Percentiles rank a stretch among this genome's conserved stretches.
These are phyloP conservation scores for Suillus clintonianus DNA, from an alignment of 768 basidiomycete species.

Conservation along the genomic window DNA sequence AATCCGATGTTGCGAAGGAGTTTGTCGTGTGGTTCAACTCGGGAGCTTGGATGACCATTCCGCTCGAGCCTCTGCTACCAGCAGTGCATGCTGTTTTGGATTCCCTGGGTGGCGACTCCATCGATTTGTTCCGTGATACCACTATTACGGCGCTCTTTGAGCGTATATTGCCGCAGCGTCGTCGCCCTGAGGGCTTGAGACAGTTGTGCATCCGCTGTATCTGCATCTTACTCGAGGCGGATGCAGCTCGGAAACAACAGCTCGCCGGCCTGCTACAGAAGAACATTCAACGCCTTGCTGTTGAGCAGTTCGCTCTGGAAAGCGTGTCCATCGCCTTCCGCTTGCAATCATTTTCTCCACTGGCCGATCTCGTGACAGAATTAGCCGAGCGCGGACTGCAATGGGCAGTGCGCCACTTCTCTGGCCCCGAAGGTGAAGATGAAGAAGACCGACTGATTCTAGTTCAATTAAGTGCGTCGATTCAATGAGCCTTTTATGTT, in stretches of 20 bases:
- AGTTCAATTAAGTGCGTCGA: slow-evolving; percentile 40
- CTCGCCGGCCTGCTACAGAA: slow-evolving; percentile 26
- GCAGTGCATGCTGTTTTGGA: slow-evolving; percentile 54
- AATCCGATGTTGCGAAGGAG: not conserved
- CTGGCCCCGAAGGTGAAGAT: slow-evolving; percentile 31
- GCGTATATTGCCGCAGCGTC: slow-evolving; percentile 16
- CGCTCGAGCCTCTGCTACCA: slow-evolving; percentile 33
- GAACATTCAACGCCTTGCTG: slow-evolving; percentile 26
- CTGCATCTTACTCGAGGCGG: slow-evolving; percentile 25
- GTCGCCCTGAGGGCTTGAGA: not conserved
- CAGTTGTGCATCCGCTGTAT: slow-evolving; percentile 25
- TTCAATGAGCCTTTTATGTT: not conserved
- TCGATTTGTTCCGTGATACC: slow-evolving; percentile 21
- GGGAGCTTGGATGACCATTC: slow-evolving; percentile 17
- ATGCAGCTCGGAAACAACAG: slow-evolving; percentile 20
- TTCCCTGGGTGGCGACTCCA: slow-evolving; percentile 18
- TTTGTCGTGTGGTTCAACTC: slow-evolving; percentile 41
- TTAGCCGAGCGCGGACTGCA: slow-evolving; percentile 51
- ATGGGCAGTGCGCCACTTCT: slow-evolving; percentile 52
- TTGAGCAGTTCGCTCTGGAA: slow-evolving; percentile 30
- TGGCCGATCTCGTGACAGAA: slow-evolving; percentile 26
- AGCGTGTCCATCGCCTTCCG: slow-evolving; percentile 34
- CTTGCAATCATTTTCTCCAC: slow-evolving; percentile 19
- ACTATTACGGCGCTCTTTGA: slow-evolving; percentile 25
- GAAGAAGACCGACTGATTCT: slow-evolving; percentile 23